Base-by-base conservation (phyloP, 164 flowering plant genomes). In the Nelumbo lutea region DNA sequence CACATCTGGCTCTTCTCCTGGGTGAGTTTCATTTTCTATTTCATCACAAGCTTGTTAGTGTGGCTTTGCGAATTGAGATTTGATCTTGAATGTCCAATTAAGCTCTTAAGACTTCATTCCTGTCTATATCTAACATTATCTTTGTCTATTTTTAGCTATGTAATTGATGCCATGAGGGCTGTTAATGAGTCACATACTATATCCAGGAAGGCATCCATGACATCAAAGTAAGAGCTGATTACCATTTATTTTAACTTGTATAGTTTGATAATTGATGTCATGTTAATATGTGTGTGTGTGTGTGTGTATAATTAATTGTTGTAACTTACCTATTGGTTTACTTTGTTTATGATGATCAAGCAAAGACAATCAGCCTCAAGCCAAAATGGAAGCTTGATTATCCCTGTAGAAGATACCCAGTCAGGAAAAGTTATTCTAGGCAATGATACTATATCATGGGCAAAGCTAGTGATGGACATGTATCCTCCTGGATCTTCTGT, bases 1-100 rank as follows among this genome's bases (percentile, higher is more conserved):
- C 27, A 91, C 97, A 9, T 77, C 96, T 39, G 79, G 84, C 73
- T 83, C 98, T 69, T 91, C 98, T 70, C 98, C 98, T 7, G 98
- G 98, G 98, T 91, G 88, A 77, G 15, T 74, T 60, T 51, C 27
- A n/a, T 5, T 53, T 45, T n/a, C n/a, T 43, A 39, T 38, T 73
- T 50, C 65, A 2, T 70, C 43, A 45, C 62, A 58, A 67, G 42
- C 59, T 69, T 48, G 4, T 14, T n/a, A 5, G 6, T 15, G 13
- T 55, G 41, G 14, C 65, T 9, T 40, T 27, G n/a, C n/a, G n/a
- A n/a, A n/a, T n/a, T n/a, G 40, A 40, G 57, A 56, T 72, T 61
- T 15, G 1, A 53, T 64, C 15, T 59, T 9, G 14, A 67, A 13
- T 46, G 11, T 46, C 42, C 41, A 27, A 40, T 39, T 38, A n/a